Evolutionary conservation across 805 yeast species (phyloP).

Genomic region (Metschnikowia santaceciliae): DNA sequence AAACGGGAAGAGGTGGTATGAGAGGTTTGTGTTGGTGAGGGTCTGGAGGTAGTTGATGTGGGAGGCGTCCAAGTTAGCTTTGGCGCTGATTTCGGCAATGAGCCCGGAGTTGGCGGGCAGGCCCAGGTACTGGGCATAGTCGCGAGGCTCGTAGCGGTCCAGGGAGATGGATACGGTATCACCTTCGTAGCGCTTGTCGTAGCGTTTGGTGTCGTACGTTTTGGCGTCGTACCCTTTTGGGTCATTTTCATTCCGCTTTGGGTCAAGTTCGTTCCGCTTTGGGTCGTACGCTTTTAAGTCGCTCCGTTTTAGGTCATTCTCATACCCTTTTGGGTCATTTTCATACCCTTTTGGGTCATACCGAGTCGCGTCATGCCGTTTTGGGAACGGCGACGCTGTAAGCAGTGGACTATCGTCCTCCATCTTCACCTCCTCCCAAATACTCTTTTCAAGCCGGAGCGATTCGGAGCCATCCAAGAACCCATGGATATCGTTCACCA

Average conservation of each 20-base stretch:
- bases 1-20: conserved; percentile 35
- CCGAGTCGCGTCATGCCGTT: no score
- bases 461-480: conserved; percentile 5
- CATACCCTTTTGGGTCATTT: neutral
- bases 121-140: neutral
- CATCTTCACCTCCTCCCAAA: conserved; percentile 13
- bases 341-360: neutral
- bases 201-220: no score
- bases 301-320: no score
- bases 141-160: no score
- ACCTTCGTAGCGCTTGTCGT: no score
- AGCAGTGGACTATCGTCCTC: neutral
- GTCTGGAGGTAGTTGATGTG: conserved; percentile 31
- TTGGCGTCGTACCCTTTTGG: no score
- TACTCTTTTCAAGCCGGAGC: neutral
- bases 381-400: neutral
- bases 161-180: no score
- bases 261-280: no score
- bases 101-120: conserved; percentile 22
- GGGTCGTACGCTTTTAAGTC: no score
- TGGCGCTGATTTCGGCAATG: conserved; percentile 22
- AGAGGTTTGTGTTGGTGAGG: conserved; percentile 27
- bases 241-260: neutral
- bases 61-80: conserved; percentile 25
- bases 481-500: conserved; percentile 32